A percentile compares a stretch with the other conserved stretches of the same genome.
phyloP scores from a whole-genome alignment of 129 eudicot genomes.

The Flaveria robusta region DNA sequence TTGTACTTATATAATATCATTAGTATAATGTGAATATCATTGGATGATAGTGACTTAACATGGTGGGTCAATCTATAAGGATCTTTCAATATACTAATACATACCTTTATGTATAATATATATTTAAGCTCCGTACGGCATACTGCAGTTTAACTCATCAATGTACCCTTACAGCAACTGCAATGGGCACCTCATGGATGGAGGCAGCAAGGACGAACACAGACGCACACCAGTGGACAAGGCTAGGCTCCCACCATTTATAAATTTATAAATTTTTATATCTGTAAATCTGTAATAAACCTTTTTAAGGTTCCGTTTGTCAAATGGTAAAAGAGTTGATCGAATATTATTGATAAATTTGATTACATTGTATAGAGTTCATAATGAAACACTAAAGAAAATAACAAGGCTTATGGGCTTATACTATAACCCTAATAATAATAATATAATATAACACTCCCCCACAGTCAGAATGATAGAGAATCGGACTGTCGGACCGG shows the following conservation, averaged over 20 bases:
- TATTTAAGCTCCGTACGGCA: slow-evolving; percentile 6
- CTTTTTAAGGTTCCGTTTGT: background rate
- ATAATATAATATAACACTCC: too few relatives aligned
- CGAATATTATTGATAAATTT: too few relatives aligned
- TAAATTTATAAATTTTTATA: background rate
- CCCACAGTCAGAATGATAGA: too few relatives aligned
- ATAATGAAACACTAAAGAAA: too few relatives aligned
- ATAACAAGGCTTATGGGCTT: too few relatives aligned
- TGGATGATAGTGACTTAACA: slow-evolving; percentile 48
- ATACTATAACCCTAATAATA: too few relatives aligned
- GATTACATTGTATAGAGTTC: too few relatives aligned
- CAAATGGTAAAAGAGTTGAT: too few relatives aligned
- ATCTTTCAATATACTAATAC: slow-evolving; percentile 33
- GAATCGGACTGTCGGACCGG: too few relatives aligned
- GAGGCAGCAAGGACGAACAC: background rate
- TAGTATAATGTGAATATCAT: slow-evolving; percentile 30
- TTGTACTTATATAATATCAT: slow-evolving; percentile 20
- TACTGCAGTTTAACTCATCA: slow-evolving; percentile 1
- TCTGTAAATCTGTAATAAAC: background rate
- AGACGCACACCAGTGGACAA: too few relatives aligned
- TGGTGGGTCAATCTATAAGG: slow-evolving; percentile 36
- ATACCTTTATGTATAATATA: background rate
- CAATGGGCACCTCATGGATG: slow-evolving; percentile 7
- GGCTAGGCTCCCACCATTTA: too few relatives aligned
- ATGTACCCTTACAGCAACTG: slow-evolving; percentile 14